Base-by-base conservation (phyloP, 257 asterid species). In the Forsythia viridissima region DNA sequence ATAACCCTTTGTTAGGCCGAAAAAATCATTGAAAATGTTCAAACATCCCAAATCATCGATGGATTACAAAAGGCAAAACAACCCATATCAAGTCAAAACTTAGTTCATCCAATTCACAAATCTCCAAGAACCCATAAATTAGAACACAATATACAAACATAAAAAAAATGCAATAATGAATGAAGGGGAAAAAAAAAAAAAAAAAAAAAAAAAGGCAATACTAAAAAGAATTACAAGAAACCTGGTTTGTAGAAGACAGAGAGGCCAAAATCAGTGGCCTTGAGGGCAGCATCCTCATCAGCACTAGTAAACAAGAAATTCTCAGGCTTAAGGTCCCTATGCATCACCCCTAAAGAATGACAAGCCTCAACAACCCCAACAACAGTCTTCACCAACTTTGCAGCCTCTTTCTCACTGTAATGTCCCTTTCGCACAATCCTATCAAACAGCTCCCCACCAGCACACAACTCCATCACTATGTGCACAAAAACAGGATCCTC, bases 231-330 rank as follows among this genome's bases (percentile, higher is more conserved):
- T 37, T 77, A 3, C 48, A 36, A 67, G 21, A 24, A 75, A 92
- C 98, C 98, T 88, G 98, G 98, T 82, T 89, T 92, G 76, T 92
- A 93, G 84, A 93, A 93, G 8, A 92, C 94, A 67, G 97, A 93
- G 72, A 93, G 97, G 70, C 98, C 98, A 81, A 93, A 93, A 89
- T 93, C 97, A 71, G 97, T 93, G 55, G 98, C 93, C 87, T 93
- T 90, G 52, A 93, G 91, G 18, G 89, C 87, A 82, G 98, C 97
- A 89, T 92, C 98, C 71, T 93, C 96, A 73, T 88, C 91, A 37
- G 57, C 76, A 72, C 93, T 86, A 36, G 88, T 86, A 70, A 93
- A 91, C 89, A 93, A 89, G 93, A 93, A 93, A 76, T 93, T 93
- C 93, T 93, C 97, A 42, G 97, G 97, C 83, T 92, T 92, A 85